Evolutionary conservation across 805 yeast species (phyloP), one percentile per base, ranked within the genome.

Genomic region (Candida alai): DNA sequence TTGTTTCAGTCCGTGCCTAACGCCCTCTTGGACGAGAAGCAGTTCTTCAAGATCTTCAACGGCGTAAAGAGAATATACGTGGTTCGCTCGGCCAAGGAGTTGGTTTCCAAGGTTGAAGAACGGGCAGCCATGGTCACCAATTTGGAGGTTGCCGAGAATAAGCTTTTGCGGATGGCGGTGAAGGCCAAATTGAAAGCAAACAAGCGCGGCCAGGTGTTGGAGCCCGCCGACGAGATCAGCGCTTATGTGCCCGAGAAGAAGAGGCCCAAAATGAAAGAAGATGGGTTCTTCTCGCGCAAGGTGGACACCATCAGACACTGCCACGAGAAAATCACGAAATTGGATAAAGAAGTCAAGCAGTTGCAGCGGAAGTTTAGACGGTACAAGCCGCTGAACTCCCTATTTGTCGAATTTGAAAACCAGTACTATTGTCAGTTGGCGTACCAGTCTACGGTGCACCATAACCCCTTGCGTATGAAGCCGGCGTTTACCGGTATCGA

Each of bases 51-150:
- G 52, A 54, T 89, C 37, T 89, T 87, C 51, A 80, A 77, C 28
- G 96, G 95, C 43, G 95, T 87, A 25, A 82, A 76, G 50, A 68
- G 77, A 41, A 82, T 90, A 31, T 85, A 88, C 78, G 79, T 88
- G 28, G 78, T 89, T 19, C 74, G 95, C 53, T 78, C 77, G 56
- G 66, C 41, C 57, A 70, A 70, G 36, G 60, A 70, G 24, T 69
- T 90, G 38, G 75, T 66, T 6, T 58, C 65, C 21, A 70, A 73
- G 47, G 82, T 85, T 21, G 52, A 60, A 12, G 63, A 74, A 47
- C 78, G 97, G 54, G 73, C 74, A 24, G 56, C 56, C 13, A 58
- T 85, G 41, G 86, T 83, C 3, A 44, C 50, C 40, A 70, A 68
- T 46, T 68, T 90, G 34, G 98, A 90, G 56, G 60, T 52, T 26